Conservation (phyloP, 352 stramenopile species). For the Chrysophaeum taylorii region DNA sequence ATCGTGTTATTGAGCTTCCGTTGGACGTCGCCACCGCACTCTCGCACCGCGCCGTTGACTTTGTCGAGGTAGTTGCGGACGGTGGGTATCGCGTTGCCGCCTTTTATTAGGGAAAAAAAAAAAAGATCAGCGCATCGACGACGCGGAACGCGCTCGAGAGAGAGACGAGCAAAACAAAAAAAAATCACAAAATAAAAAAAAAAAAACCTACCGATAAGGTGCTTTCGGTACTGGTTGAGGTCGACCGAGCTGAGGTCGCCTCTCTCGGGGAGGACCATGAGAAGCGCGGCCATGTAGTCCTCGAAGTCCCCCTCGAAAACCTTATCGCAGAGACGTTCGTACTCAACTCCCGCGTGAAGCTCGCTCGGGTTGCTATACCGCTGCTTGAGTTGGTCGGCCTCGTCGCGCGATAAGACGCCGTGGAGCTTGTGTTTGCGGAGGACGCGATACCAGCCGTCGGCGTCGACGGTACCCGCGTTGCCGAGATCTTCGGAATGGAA, state of each 20-base stretch:
- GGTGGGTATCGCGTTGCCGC: constrained; percentile 20
- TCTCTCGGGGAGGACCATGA: constrained; percentile 58
- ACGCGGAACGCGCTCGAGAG: too few species aligned
- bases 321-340: constrained; percentile 33
- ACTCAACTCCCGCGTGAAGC: constrained; percentile 31
- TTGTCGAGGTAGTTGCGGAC: constrained; percentile 33
- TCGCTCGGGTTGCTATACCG: constrained; percentile 23
- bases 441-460: constrained; percentile 17
- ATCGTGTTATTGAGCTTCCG: constrained; percentile 26
- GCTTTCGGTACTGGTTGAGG: background rate
- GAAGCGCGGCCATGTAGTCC: constrained; percentile 25
- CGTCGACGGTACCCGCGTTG: constrained; percentile 7
- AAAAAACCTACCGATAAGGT: too few species aligned
- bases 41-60: constrained; percentile 22
- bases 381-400: constrained; percentile 22
- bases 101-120: too few species aligned
- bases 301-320: constrained; percentile 35
- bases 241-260: constrained; percentile 42
- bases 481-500: constrained; percentile 14
- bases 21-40: constrained; percentile 30
- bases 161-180: too few species aligned
- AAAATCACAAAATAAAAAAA: too few species aligned
- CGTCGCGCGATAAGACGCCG: constrained; percentile 14
- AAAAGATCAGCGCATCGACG: too few species aligned
- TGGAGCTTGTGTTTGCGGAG: constrained; percentile 25